Evolutionary conservation across 768 basidiomycete species (phyloP).

Genomic region (Auriscalpium orientale): DNA sequence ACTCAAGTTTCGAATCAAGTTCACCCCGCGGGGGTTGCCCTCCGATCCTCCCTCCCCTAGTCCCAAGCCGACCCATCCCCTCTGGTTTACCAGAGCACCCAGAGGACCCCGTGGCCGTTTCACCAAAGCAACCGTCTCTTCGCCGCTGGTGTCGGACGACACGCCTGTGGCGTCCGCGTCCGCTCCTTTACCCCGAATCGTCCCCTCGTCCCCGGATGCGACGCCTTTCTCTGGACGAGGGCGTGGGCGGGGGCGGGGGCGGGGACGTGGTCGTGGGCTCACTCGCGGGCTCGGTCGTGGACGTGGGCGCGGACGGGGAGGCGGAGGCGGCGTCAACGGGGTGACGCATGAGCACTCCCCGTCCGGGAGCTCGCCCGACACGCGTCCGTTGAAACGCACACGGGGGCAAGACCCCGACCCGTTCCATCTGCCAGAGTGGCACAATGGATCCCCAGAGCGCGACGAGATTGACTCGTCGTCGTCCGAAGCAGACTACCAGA

Average conservation of each 20-base stretch:
- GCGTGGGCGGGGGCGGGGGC: not conserved
- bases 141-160: not conserved
- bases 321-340: not conserved
- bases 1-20: slow-evolving; percentile 18
- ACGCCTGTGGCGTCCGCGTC: not conserved
- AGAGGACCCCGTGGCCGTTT: not conserved
- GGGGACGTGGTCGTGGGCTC: not conserved
- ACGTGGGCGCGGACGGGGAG: not conserved
- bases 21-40: slow-evolving; percentile 29
- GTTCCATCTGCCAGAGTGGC: not conserved
- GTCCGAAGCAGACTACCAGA: slow-evolving; percentile 2
- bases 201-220: not conserved
- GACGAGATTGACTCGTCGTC: slow-evolving; percentile 6
- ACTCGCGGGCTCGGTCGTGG: not conserved
- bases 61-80: not conserved
- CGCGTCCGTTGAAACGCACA: not conserved
- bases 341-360: not conserved
- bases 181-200: not conserved
- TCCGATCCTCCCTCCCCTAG: slow-evolving; percentile 29
- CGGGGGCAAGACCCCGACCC: not conserved
- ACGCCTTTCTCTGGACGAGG: not conserved
- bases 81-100: not conserved
- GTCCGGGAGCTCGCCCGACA: not conserved
- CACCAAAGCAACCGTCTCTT: not conserved
- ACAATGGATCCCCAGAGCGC: not conserved